Evolutionary conservation across 2,329 filamentous ascomycete genomes (phyloP).

Genomic region (Sporothrix phasma): DNA sequence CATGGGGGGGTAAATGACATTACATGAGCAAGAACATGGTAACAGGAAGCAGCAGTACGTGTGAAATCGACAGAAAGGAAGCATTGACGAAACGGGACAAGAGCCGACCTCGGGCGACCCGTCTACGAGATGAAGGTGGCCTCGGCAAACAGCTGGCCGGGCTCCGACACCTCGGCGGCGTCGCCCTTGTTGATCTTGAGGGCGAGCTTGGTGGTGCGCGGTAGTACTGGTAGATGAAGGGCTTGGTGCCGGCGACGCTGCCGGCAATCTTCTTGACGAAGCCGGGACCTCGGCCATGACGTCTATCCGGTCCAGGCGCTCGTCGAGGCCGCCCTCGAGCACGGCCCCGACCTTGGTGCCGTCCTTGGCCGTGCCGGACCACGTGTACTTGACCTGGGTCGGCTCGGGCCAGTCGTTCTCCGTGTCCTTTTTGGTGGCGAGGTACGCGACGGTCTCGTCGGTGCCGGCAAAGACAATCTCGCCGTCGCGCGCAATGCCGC

Average conservation of each 20-base stretch:
- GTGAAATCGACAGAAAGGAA: not conserved
- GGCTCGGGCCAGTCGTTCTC: conserved; percentile 88
- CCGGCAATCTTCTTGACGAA: conserved; percentile 94
- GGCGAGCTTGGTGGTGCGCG: conserved; percentile 50
- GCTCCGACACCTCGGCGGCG: conserved; percentile 60
- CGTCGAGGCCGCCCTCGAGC: conserved; percentile 58
- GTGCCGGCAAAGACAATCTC: conserved; percentile 67
- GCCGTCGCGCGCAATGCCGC: conserved; percentile 70
- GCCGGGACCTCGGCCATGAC: conserved; percentile 94
- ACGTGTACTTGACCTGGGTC: conserved; percentile 61
- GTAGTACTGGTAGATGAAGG: conserved; percentile 92
- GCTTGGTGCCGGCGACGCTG: conserved; percentile 80
- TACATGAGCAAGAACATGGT: not conserved
- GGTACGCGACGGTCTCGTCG: conserved; percentile 57
- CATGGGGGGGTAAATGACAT: not conserved
- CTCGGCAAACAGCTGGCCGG: conserved; percentile 74
- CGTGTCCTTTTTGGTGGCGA: conserved; percentile 57
- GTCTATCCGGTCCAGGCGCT: conserved; percentile 72
- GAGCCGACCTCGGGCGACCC: not conserved
- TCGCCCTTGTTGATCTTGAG: conserved; percentile 82
- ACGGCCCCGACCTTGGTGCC: conserved; percentile 61
- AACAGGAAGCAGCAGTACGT: not conserved
- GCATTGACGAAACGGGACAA: not conserved
- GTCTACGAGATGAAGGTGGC: conserved; percentile 84
- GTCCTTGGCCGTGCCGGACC: conserved; percentile 69